Evolutionary conservation across 345 rosid species (phyloP), one percentile per base, ranked within the genome.

Genomic region (Passiflora organensis): DNA sequence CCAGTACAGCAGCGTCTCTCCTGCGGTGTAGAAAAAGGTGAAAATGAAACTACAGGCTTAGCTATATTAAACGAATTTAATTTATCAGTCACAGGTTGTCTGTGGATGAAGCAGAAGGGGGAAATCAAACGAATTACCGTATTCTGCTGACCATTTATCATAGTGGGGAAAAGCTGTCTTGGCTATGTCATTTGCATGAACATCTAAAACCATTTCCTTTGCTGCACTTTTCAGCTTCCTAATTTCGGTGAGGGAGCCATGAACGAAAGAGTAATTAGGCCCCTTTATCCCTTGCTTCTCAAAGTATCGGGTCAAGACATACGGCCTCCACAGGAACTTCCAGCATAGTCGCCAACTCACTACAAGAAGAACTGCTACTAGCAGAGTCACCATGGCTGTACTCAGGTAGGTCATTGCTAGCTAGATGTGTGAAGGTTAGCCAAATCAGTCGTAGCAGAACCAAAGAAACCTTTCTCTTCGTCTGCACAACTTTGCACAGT

Each of bases 1-100:
- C 95, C 96, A 93, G 2, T 79, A 86, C 13, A 89, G 65, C 68
- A 88, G 72, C 19, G 82, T 78, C 14, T 86, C 84, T 51, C 96
- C 98, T 91, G 67, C 32, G 21, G 20, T 2, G 6, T 25, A 8
- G 20, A 13, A 2, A 57, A 28, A 55, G 1, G 55, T 12, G 13
- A 17, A n/a, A 6, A 10, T 6, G 15, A 6, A 15, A 2, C 34
- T 28, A 28, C 3, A 28, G 34, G 34, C 34, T 28, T 28, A 8
- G 34, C 8, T 28, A 2, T 28, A 8, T 28, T 8, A 28, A 28
- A 8, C 34, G 34, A 28, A 28, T 28, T 2, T 2, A 28, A 28
- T 28, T 28, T n/a, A n/a, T n/a, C n/a, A n/a, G n/a, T n/a, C n/a
- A n/a, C n/a, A n/a, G n/a, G n/a, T n/a, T n/a, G n/a, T n/a, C n/a